phyloP scores from a whole-genome alignment of 768 basidiomycete genomes.

The Gelatoporia subvermispora region DNA sequence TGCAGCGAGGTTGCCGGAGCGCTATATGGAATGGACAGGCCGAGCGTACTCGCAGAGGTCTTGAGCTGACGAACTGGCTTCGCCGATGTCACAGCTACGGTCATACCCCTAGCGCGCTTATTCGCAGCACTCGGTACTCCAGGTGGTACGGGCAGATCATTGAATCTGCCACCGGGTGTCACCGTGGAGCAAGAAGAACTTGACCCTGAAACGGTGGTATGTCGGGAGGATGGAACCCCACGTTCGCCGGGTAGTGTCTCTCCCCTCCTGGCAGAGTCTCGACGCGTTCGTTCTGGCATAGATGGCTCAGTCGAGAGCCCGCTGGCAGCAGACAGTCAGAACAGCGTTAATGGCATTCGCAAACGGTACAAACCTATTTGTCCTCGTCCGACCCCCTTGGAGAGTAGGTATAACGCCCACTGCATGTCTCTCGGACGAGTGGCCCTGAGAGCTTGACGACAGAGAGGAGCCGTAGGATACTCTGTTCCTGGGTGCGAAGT shows the following conservation, averaged over 20 bases:
- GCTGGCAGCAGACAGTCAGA: too few relatives aligned
- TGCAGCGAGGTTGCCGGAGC: slow-evolving; percentile 2
- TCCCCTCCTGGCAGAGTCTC: not conserved
- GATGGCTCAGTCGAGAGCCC: not conserved
- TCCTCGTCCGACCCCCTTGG: too few relatives aligned
- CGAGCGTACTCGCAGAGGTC: not conserved
- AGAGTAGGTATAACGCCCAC: not conserved
- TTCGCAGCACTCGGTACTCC: not conserved
- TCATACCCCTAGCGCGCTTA: slow-evolving; percentile 19
- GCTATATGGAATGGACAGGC: too few relatives aligned
- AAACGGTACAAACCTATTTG: too few relatives aligned
- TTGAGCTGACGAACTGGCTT: not conserved
- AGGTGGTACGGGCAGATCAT: slow-evolving; percentile 6
- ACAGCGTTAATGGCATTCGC: too few relatives aligned
- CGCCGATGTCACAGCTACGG: slow-evolving; percentile 8
- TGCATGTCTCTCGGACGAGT: slow-evolving; percentile 12
- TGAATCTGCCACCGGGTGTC: slow-evolving; percentile 4
- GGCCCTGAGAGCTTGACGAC: slow-evolving; percentile 47
- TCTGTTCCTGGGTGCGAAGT: slow-evolving; percentile 35
- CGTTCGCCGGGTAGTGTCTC: not conserved
- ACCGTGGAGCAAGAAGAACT: slow-evolving; percentile 18
- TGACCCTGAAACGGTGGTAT: slow-evolving; percentile 12
- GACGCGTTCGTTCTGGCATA: not conserved
- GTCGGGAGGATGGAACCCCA: not conserved
- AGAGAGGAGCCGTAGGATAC: slow-evolving; percentile 50